These are phyloP conservation scores for Onygena corvina DNA, from an alignment of 2,329 filamentous ascomycete species.

Conservation along the genomic window DNA sequence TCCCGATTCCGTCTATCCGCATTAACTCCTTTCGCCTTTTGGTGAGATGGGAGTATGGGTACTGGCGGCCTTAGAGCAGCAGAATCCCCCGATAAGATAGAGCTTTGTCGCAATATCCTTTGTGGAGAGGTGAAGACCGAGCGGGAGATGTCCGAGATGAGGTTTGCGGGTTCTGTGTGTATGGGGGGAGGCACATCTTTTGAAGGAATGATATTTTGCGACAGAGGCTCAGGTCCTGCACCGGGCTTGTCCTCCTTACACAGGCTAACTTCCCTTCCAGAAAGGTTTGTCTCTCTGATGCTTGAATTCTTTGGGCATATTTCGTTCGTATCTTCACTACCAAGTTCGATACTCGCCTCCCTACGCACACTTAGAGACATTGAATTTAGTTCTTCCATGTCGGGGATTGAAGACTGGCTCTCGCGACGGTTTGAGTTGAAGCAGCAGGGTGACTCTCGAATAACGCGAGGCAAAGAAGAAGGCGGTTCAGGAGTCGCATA, in stretches of 20 bases:
- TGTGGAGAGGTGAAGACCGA: background rate
- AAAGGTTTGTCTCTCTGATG: background rate
- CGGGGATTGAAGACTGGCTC: background rate
- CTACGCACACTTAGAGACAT: background rate
- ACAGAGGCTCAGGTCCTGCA: too few relatives aligned
- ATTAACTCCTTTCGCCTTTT: background rate
- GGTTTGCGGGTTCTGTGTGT: too few relatives aligned
- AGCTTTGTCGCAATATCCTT: background rate
- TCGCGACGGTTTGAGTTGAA: background rate
- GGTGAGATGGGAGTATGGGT: background rate
- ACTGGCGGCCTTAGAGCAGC: background rate
- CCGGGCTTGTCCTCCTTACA: too few relatives aligned
- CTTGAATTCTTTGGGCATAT: background rate
- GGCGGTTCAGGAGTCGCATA: background rate
- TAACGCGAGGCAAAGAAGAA: background rate
- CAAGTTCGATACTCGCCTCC: constrained; percentile 13
- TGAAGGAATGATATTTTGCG: too few relatives aligned
- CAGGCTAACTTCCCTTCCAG: background rate
- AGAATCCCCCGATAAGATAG: background rate
- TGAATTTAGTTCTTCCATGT: background rate
- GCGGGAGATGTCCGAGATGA: too few relatives aligned
- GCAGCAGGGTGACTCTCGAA: background rate
- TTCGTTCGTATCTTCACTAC: constrained; percentile 9
- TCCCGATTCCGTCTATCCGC: background rate
- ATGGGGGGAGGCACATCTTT: too few relatives aligned